Conservation (phyloP, 345 rosid genomes). For the Hypericum androsaemum region DNA sequence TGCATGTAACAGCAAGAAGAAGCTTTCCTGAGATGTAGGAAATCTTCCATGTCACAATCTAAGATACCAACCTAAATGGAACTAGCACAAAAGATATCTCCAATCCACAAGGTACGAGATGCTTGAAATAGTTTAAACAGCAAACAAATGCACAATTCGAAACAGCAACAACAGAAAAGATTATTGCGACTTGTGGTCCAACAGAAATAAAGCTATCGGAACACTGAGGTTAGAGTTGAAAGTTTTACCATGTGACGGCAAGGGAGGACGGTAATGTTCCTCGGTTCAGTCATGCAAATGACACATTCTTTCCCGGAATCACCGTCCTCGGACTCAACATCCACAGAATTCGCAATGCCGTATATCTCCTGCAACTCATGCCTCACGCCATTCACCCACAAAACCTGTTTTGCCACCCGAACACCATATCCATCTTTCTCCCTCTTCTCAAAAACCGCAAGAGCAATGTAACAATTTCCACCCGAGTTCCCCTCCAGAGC, state of each 20-base stretch:
- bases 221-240: neutral
- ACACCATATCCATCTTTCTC: slow-evolving; percentile 49
- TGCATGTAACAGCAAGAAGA: too few relatives aligned
- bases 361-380: slow-evolving; percentile 93
- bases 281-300: slow-evolving; percentile 83
- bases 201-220: neutral
- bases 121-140: too few relatives aligned
- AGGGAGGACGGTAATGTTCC: slow-evolving; percentile 89
- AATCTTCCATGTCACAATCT: too few relatives aligned
- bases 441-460: slow-evolving; percentile 64
- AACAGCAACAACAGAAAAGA: too few relatives aligned
- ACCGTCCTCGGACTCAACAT: slow-evolving; percentile 55
- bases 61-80: too few relatives aligned
- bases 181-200: neutral
- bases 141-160: too few relatives aligned
- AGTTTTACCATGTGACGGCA: slow-evolving; percentile 87
- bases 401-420: slow-evolving; percentile 63
- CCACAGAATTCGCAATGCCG: slow-evolving; percentile 79
- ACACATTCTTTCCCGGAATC: slow-evolving; percentile 91
- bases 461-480: slow-evolving; percentile 64
- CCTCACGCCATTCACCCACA: slow-evolving; percentile 66
- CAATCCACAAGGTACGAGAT: too few relatives aligned
- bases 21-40: too few relatives aligned
- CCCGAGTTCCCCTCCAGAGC: slow-evolving; percentile 21
- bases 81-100: too few relatives aligned